Evolutionary conservation across 2,329 filamentous ascomycete species (phyloP), one percentile per base, ranked within the genome.

Genomic region (Phialemoniopsis sp.): DNA sequence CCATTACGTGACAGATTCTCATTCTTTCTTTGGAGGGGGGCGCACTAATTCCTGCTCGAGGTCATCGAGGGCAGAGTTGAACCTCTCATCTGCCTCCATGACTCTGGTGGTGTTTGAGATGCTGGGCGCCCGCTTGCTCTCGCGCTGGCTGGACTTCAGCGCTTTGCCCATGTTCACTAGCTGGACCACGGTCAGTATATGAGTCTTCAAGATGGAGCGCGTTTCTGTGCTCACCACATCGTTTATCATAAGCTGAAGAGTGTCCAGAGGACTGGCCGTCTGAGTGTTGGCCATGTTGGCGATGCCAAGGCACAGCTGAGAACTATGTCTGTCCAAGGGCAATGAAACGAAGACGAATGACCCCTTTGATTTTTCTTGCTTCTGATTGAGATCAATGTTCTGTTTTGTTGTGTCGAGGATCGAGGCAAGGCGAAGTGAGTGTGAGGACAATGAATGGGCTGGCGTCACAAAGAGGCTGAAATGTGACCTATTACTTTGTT

Each of bases 151-250:
- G 2, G 68, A 60, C 36, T 66, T 73, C 12, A 81, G 59, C 14
- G 75, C 73, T 52, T 76, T 82, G 13, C 76, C 77, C 3, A 72
- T 76, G 54, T 80, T 72, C 13, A 82, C 64, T 18, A 81, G 68
- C 78, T 82, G 43, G 13, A 30, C 28, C 38, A 21, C 42, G 28
- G 53, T 36, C 14, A 34, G 34, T 4, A 15, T 8, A 5, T 10
- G 16, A 35, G 13, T 34, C 16, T 7, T 3, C 14, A 18, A 10
- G 21, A 26, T 6, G 21, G 6, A 33, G 15, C 8, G 8, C 32
- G 8, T 30, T 9, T 21, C 19, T 16, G 4, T 38, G 17, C 16
- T 26, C 56, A 80, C 77, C 47, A 75, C 68, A 44, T 74, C 72
- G 47, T 76, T 74, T 47, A 80, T 62, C 49, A 75, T 68, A 38